Percentiles rank a stretch among this genome's conserved stretches.
phyloP scores from a whole-genome alignment of 768 basidiomycete genomes.

The Kwoniella sp. region DNA sequence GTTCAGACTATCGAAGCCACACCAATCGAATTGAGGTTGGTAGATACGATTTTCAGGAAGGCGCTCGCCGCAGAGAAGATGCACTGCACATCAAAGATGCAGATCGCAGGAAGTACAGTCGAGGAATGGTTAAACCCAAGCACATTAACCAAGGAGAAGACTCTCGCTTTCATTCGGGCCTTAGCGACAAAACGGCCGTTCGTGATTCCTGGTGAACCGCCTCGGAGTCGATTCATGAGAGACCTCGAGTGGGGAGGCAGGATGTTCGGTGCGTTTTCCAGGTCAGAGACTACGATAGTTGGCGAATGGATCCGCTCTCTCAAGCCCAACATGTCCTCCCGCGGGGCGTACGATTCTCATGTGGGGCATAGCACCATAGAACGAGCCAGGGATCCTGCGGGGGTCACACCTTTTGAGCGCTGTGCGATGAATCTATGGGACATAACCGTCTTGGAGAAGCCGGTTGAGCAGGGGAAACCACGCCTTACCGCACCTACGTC shows the following conservation, averaged over 20 bases:
- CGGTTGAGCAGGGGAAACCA: background rate
- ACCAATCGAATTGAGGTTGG: constrained; percentile 14
- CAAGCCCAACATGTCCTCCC: background rate
- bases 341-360: constrained; percentile 9
- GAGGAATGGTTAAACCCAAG: constrained; percentile 44
- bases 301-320: constrained; percentile 35
- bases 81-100: constrained; percentile 44
- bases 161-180: constrained; percentile 36
- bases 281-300: constrained; percentile 32
- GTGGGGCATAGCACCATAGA: background rate
- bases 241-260: constrained; percentile 49
- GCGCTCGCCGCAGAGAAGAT: constrained; percentile 40
- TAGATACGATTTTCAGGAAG: constrained; percentile 32
- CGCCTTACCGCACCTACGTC: background rate
- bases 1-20: background rate
- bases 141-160: constrained; percentile 23
- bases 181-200: constrained; percentile 38
- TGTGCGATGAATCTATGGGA: constrained; percentile 2
- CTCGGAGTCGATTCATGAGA: constrained; percentile 34
- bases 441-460: background rate
- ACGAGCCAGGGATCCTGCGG: no score
- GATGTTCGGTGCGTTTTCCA: constrained; percentile 53
- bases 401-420: background rate
- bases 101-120: constrained; percentile 29
- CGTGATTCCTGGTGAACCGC: constrained; percentile 36